Conservation (phyloP, 345 rosid species). For the Zanthoxylum bungeanum region DNA sequence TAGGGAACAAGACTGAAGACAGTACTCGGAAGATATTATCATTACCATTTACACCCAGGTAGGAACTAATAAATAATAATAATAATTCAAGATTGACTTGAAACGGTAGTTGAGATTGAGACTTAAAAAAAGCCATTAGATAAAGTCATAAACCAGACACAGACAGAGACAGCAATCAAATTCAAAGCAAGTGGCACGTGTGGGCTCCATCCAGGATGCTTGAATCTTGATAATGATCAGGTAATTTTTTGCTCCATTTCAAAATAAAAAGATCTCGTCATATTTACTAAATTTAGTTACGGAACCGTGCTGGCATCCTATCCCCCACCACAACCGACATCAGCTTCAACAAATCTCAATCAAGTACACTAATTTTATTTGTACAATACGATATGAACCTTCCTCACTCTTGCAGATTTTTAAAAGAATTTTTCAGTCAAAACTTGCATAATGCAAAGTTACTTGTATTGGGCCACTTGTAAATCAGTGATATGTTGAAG, state of each 20-base stretch:
- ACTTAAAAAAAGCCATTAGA: no score
- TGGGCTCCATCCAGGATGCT: neutral
- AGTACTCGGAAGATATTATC: no score
- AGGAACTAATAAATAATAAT: neutral
- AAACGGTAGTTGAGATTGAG: neutral
- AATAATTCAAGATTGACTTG: neutral
- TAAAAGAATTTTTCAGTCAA: no score
- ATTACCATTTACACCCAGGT: neutral
- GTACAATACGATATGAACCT: neutral
- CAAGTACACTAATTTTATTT: no score
- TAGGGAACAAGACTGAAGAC: no score
- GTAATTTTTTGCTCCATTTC: neutral
- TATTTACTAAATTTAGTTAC: no score
- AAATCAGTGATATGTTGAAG: no score
- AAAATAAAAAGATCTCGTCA: neutral
- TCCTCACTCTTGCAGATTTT: neutral
- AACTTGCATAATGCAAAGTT: no score
- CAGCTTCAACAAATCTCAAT: neutral
- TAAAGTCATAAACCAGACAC: no score
- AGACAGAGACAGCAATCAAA: neutral
- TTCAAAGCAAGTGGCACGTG: neutral
- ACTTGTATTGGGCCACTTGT: no score
- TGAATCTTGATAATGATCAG: neutral
- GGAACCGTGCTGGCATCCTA: no score
- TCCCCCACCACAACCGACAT: neutral